Percentiles rank a stretch among this genome's conserved stretches.
phyloP scores from a whole-genome alignment of 768 basidiomycete genomes.

The Saitozyma podzolica region DNA sequence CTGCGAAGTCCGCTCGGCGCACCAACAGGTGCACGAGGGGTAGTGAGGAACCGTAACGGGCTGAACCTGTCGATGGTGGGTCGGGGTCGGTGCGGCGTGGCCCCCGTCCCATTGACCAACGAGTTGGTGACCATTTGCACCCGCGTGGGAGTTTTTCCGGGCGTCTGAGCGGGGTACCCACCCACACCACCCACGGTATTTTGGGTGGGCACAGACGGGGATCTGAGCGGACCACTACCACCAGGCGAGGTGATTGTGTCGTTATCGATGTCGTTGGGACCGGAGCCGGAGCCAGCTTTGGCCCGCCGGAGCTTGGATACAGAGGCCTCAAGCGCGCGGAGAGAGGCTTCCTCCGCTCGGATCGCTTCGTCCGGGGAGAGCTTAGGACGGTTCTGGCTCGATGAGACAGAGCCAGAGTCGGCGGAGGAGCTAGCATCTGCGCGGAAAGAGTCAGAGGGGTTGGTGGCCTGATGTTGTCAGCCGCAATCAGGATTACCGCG shows the following conservation, averaged over 20 bases:
- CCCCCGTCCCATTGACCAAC: slow-evolving; percentile 28
- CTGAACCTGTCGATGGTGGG: slow-evolving; percentile 26
- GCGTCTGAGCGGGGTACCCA: slow-evolving; percentile 3
- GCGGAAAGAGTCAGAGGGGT: neutral
- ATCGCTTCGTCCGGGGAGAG: slow-evolving; percentile 42
- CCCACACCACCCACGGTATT: neutral
- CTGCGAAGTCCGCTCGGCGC: slow-evolving; percentile 12
- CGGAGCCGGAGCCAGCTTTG: neutral
- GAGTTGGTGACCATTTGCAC: slow-evolving; percentile 35
- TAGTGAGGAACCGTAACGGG: slow-evolving; percentile 26
- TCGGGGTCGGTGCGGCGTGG: slow-evolving; percentile 21
- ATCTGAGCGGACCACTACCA: neutral
- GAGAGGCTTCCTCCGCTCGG: slow-evolving; percentile 44
- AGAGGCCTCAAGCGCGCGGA: slow-evolving; percentile 39
- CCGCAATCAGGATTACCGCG: neutral
- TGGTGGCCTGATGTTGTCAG: neutral
- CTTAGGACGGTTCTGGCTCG: slow-evolving; percentile 7
- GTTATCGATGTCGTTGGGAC: neutral
- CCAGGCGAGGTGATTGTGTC: slow-evolving; percentile 8
- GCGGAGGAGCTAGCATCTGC: neutral
- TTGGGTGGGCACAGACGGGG: neutral
- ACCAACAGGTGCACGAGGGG: slow-evolving; percentile 19
- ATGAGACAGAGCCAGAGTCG: neutral
- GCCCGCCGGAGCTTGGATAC: slow-evolving; percentile 24
- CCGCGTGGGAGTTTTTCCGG: slow-evolving; percentile 17